Percentiles rank a stretch among this genome's conserved stretches.
phyloP scores from a whole-genome alignment of 1,139 yeast genomes.

The Scheffersomyces parashehatae region DNA sequence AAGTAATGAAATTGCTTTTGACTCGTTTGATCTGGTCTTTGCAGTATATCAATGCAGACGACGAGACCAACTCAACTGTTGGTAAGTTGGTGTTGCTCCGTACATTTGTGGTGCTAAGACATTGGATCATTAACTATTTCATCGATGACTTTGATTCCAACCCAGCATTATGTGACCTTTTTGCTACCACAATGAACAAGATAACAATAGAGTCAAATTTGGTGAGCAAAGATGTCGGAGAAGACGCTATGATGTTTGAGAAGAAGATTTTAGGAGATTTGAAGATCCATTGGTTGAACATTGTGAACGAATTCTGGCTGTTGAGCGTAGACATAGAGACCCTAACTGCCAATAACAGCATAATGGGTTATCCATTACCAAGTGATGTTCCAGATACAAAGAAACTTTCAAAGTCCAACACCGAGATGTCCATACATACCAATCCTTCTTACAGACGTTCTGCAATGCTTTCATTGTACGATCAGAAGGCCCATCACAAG shows the following conservation, averaged over 20 bases:
- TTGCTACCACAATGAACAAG: conserved; percentile 52
- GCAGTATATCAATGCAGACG: conserved; percentile 38
- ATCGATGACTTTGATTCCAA: conserved; percentile 64
- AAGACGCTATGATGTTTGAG: conserved; percentile 29
- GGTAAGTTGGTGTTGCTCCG: conserved; percentile 78
- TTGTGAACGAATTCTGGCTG: conserved; percentile 36
- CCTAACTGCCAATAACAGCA: conserved; percentile 14
- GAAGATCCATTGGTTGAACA: conserved; percentile 43
- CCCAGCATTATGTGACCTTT: conserved; percentile 44
- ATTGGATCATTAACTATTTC: conserved; percentile 83
- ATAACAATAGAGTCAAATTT: conserved; percentile 37
- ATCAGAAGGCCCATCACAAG: conserved; percentile 36
- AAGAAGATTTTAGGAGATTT: conserved; percentile 47
- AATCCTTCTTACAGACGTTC: conserved; percentile 57
- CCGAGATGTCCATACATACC: conserved; percentile 44
- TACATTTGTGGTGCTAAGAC: conserved; percentile 83
- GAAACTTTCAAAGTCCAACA: conserved; percentile 32
- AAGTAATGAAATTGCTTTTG: conserved; percentile 60
- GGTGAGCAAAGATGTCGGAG: conserved; percentile 12
- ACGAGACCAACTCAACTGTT: conserved; percentile 38
- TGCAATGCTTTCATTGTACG: conserved; percentile 56
- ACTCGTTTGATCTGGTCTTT: conserved; percentile 77
- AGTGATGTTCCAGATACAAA: conserved; percentile 20
- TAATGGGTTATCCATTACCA: conserved; percentile 30
- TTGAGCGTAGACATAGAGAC: conserved; percentile 25